phyloP scores from a whole-genome alignment of 2,329 filamentous ascomycete genomes.

The Penicillium sp. region DNA sequence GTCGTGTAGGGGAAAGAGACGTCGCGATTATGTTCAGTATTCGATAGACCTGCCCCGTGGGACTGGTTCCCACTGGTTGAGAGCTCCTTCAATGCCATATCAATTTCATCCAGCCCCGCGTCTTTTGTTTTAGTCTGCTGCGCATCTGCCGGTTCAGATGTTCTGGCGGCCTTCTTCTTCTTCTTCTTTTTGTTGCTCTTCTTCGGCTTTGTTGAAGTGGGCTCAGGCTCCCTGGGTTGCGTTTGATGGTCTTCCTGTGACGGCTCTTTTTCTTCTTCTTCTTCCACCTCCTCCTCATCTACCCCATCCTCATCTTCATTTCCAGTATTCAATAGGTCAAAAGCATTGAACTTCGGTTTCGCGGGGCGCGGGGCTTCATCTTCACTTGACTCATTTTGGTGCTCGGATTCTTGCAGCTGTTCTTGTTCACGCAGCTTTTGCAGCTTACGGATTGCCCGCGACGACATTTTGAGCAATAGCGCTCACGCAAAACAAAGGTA shows the following conservation, averaged over 20 bases:
- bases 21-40: constrained; percentile 38
- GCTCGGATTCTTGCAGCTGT: constrained; percentile 44
- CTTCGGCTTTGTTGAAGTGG: constrained; percentile 25
- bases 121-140: constrained; percentile 23
- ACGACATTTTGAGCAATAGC: constrained; percentile 52
- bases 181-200: constrained; percentile 61
- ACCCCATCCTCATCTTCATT: constrained; percentile 42
- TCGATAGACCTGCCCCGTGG: constrained; percentile 17
- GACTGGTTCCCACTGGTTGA: constrained; percentile 42
- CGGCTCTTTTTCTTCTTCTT: constrained; percentile 4
- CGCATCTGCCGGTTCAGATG: constrained; percentile 23
- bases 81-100: constrained; percentile 59
- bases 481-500: not conserved
- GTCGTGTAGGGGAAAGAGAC: constrained; percentile 36
- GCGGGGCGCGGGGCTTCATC: constrained; percentile 37
- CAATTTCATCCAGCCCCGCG: constrained; percentile 59
- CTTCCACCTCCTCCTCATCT: constrained; percentile 11
- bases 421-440: constrained; percentile 60
- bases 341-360: constrained; percentile 50
- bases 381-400: constrained; percentile 42
- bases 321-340: constrained; percentile 51
- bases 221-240: constrained; percentile 19
- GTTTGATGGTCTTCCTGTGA: constrained; percentile 31
- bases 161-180: constrained; percentile 48
- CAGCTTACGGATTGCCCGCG: constrained; percentile 61